Percentiles rank a stretch among this genome's conserved stretches.
These are phyloP conservation scores for Metschnikowia colocasiae DNA, from an alignment of 805 yeast species.

Conservation along the genomic window DNA sequence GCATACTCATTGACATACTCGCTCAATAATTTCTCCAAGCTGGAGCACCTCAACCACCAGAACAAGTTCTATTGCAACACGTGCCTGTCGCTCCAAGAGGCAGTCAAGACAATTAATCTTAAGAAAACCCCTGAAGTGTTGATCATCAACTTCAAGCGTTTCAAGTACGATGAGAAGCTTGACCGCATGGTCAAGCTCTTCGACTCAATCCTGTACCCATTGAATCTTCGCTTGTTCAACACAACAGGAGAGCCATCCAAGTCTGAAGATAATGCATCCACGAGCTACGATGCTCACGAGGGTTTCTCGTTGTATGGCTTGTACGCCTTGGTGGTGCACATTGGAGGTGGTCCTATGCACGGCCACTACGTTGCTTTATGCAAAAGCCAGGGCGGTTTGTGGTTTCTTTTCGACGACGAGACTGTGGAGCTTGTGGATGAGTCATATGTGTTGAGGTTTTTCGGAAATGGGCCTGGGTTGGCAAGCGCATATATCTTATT, in stretches of 20 bases:
- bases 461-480: constrained; percentile 83
- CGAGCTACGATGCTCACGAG: constrained; percentile 1
- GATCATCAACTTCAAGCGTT: constrained; percentile 84
- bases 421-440: constrained; percentile 87
- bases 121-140: constrained; percentile 73
- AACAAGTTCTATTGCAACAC: constrained; percentile 92
- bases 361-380: constrained; percentile 92
- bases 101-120: constrained; percentile 82
- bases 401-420: constrained; percentile 95
- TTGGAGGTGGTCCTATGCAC: constrained; percentile 97
- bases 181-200: constrained; percentile 82
- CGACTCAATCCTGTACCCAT: constrained; percentile 79
- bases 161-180: constrained; percentile 81
- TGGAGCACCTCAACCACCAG: constrained; percentile 78
- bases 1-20: constrained; percentile 70
- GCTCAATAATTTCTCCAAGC: constrained; percentile 74
- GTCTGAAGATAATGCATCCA: background rate
- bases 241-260: constrained; percentile 39
- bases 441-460: constrained; percentile 73
- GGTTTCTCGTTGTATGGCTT: constrained; percentile 60
- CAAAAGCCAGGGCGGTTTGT: constrained; percentile 71
- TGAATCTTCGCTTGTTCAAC: constrained; percentile 62
- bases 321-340: constrained; percentile 83
- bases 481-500: constrained; percentile 90
- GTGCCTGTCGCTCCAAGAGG: constrained; percentile 89